Base-by-base conservation (phyloP, 2,329 filamentous ascomycete species). In the Claviceps humidiphila region DNA sequence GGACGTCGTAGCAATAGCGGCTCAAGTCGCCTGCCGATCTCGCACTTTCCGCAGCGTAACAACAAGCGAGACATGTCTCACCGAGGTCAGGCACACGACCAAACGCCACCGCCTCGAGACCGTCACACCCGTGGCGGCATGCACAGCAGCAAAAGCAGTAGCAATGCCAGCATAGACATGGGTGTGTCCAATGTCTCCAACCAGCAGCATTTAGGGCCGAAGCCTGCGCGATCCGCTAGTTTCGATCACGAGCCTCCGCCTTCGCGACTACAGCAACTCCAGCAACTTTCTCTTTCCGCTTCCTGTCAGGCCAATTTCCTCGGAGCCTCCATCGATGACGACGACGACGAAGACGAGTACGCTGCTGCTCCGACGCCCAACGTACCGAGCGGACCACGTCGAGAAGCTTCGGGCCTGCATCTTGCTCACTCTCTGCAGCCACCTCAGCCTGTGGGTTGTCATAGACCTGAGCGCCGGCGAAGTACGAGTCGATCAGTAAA, bases 321-420 rank as follows among this genome's bases (percentile, higher is more conserved):
- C 53, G 73, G 71, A 57, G 70, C 68, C 53, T 74, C 75, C 57
- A 68, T 76, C 49, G 87, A 77, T 61, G 72, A 76, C 59, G 79
- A 34, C 53, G 73, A 71, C 57, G 70, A 75, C 57, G 68, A 75
- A 49, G 87, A 76, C 59, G 79, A 85, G 60, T 82, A 84, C 68
- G 86, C 93, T 64, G 86, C 89, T 50, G 90, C 89, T 26, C 90
- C 91, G 14, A 91, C 85, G 40, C 91, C 91, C 5, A 90, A 82
- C 30, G 76, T 96, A 39, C 89, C 88, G 38, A 84, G 77, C 48
- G 90, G 90, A 5, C 88, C 90, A 53, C 81, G 89, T 54, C 71
- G 71, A 52, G 60, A 68, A 38, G 55, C 63, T 17, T 63, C 74
- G 24, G 62, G 66, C 44, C 58, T 63, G 38, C 65, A 60, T 24